phyloP scores from a whole-genome alignment of 2,329 filamentous ascomycete genomes.

The Pseudogymnoascus verrucosus region DNA sequence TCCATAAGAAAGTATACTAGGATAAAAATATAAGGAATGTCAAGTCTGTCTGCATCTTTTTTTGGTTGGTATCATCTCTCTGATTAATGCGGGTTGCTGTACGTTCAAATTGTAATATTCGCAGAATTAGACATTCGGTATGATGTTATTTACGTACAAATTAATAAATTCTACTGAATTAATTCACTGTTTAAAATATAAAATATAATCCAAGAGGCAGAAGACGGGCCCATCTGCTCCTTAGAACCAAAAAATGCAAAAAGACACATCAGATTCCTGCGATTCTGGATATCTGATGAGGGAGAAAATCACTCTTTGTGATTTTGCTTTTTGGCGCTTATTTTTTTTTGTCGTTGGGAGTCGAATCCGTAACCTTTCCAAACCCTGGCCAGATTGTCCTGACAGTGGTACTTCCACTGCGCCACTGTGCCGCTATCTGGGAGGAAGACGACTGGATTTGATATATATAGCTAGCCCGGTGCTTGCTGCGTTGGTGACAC shows the following conservation, averaged over 20 bases:
- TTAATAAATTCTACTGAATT: not conserved
- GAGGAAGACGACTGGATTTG: slow-evolving; percentile 9
- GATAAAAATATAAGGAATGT: not conserved
- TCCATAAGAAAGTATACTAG: not conserved
- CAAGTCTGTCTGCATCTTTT: not conserved
- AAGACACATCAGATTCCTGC: not conserved
- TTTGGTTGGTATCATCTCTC: not conserved
- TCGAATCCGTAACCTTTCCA: slow-evolving; percentile 1
- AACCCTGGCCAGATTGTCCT: not conserved
- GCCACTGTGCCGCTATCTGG: slow-evolving; percentile 3
- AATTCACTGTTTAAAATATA: not conserved
- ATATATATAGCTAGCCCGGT: not conserved
- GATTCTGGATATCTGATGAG: slow-evolving; percentile 1
- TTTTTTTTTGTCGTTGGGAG: not conserved
- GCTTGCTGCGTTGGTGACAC: not conserved
- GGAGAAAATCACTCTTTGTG: not conserved
- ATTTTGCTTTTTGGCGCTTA: slow-evolving; percentile 4
- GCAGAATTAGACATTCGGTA: not conserved
- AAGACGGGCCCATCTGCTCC: not conserved
- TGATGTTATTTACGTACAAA: not conserved
- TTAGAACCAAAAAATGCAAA: not conserved
- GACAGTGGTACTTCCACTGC: slow-evolving; percentile 1
- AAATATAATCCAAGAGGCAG: not conserved
- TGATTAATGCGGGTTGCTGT: not conserved
- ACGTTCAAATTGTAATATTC: not conserved